A percentile compares a stretch with the other conserved stretches of the same genome.
These are phyloP conservation scores for Hypoxylon cercidicola DNA, from an alignment of 495 filamentous ascomycete species.

Conservation along the genomic window DNA sequence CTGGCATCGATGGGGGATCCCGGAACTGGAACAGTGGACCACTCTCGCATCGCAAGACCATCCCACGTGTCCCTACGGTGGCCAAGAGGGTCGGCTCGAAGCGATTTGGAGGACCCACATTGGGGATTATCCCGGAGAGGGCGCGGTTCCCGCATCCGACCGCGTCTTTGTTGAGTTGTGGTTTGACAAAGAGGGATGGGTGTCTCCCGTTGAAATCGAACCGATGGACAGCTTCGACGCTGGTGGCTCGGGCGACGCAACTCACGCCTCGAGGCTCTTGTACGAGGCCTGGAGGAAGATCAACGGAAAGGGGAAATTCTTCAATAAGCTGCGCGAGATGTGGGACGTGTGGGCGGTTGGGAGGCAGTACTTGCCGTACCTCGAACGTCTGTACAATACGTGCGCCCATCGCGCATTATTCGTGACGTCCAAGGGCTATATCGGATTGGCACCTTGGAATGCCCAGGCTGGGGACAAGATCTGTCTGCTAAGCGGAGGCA, in stretches of 20 bases:
- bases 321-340: slow-evolving; percentile 4
- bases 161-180: neutral
- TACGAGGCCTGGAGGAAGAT: slow-evolving; percentile 4
- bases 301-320: neutral
- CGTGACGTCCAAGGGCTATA: slow-evolving; percentile 2
- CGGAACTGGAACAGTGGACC: neutral
- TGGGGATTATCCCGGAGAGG: neutral
- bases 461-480: neutral
- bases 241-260: neutral
- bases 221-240: neutral
- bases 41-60: neutral
- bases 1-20: slow-evolving; percentile 2
- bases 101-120: neutral
- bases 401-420: neutral
- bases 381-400: neutral
- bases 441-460: slow-evolving; percentile 1
- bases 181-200: slow-evolving; percentile 2
- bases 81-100: neutral
- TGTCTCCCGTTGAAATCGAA: neutral
- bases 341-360: neutral
- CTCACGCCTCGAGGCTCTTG: neutral
- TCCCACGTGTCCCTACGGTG: neutral
- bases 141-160: neutral
- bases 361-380: neutral
- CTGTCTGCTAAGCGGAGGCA: neutral